Conservation (phyloP, 148 eudicot genomes). For the Hydrangea macrophylla region DNA sequence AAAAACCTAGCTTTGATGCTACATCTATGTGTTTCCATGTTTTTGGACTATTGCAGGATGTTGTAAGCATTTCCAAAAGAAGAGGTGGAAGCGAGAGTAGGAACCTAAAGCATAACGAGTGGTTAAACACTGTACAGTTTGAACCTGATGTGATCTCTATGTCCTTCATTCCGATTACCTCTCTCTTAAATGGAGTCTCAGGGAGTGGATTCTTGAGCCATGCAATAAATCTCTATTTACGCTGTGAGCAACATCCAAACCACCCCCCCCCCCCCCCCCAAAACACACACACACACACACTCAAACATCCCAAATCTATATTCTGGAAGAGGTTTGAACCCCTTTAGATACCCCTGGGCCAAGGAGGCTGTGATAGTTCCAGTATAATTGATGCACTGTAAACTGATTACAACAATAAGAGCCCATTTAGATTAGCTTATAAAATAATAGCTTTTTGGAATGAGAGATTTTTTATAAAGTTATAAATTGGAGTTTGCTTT, state of each 20-base stretch:
- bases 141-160: slow-evolving; percentile 95
- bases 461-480: too few species aligned
- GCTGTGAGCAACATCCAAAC: slow-evolving; percentile 60
- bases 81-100: slow-evolving; percentile 83
- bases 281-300: too few species aligned
- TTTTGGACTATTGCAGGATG: slow-evolving; percentile 44
- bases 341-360: too few species aligned
- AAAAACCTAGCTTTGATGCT: neutral
- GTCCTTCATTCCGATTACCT: slow-evolving; percentile 94
- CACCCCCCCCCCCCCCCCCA: too few species aligned
- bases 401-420: too few species aligned
- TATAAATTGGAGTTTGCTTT: too few species aligned
- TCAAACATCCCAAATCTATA: too few species aligned
- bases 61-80: slow-evolving; percentile 77
- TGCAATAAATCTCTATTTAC: slow-evolving; percentile 91
- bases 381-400: too few species aligned
- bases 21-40: neutral
- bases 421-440: too few species aligned
- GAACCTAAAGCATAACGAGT: slow-evolving; percentile 63
- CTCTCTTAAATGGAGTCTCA: slow-evolving; percentile 88
- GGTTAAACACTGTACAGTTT: slow-evolving; percentile 80
- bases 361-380: too few species aligned
- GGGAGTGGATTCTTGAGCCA: slow-evolving; percentile 98
- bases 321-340: too few species aligned
- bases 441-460: too few species aligned